Percentiles rank a stretch among this genome's conserved stretches.
phyloP scores from a whole-genome alignment of 176 grass and related monocot genomes.

The Alopecurus myosuroides region DNA sequence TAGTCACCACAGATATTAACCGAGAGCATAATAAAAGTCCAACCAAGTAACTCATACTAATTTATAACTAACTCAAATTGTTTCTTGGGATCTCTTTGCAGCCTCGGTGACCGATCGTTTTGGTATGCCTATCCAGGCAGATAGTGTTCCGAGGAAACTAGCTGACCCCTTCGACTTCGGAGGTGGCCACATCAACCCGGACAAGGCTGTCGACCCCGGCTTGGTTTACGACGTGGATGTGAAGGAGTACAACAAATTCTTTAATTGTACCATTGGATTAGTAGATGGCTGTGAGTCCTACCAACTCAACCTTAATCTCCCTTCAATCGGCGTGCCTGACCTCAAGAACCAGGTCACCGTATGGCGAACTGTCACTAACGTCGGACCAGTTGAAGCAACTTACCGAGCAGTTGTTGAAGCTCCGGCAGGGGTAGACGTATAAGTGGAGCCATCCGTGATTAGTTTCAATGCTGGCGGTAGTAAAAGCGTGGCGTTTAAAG shows the following conservation, averaged over 20 bases:
- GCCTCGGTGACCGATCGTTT: background rate
- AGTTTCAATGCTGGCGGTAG: background rate
- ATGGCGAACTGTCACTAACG: constrained; percentile 21
- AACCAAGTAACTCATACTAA: too few relatives aligned
- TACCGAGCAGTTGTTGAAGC: constrained; percentile 1
- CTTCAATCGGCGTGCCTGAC: background rate
- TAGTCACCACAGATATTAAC: constrained; percentile 20
- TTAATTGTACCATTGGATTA: background rate
- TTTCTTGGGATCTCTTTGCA: background rate
- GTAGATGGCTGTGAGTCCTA: background rate
- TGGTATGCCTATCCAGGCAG: constrained; percentile 3
- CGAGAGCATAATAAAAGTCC: background rate
- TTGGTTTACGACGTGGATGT: background rate
- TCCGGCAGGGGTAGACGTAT: background rate
- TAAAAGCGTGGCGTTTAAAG: background rate
- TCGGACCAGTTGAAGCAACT: background rate
- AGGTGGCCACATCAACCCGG: background rate
- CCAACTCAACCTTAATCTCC: background rate
- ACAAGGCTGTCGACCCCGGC: background rate
- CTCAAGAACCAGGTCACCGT: background rate
- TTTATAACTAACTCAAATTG: too few relatives aligned
- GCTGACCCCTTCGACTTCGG: constrained; percentile 7
- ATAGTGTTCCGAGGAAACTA: background rate
- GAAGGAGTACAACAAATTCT: background rate
- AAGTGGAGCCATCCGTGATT: background rate